Conservation (phyloP, 208 protist species). For the Sergeia podlipaevii region DNA sequence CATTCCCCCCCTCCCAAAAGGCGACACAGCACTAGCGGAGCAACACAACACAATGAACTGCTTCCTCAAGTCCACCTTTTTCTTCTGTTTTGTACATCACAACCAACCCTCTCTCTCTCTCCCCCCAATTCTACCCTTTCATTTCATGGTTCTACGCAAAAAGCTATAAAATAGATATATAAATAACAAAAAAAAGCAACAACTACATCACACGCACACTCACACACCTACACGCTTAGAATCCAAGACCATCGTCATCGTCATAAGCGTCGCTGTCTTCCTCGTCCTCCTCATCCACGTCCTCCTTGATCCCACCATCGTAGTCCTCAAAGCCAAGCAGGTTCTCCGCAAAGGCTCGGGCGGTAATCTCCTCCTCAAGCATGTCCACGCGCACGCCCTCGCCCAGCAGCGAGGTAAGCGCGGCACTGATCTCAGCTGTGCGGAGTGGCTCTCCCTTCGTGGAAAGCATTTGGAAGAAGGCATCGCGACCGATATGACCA, state of each 20-base stretch:
- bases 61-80: too few species aligned
- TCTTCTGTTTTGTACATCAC: too few species aligned
- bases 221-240: background rate
- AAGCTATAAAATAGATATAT: conserved; percentile 1
- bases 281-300: conserved; percentile 14
- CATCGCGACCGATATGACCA: conserved; percentile 65
- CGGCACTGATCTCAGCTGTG: conserved; percentile 60
- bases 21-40: too few species aligned
- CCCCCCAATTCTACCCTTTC: too few species aligned
- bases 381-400: conserved; percentile 84
- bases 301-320: conserved; percentile 30
- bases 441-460: conserved; percentile 76
- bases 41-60: too few species aligned
- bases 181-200: conserved; percentile 8
- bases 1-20: too few species aligned
- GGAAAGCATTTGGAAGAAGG: conserved; percentile 70
- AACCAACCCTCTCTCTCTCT: too few species aligned
- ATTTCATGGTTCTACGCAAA: background rate
- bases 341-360: conserved; percentile 84
- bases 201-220: background rate
- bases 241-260: conserved; percentile 12
- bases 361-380: conserved; percentile 86
- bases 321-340: conserved; percentile 91
- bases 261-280: conserved; percentile 15
- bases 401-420: conserved; percentile 82